Percentiles rank a stretch among this genome's conserved stretches.
phyloP scores from a whole-genome alignment of 495 filamentous ascomycete species.

The Penicillium ochrochloron region DNA sequence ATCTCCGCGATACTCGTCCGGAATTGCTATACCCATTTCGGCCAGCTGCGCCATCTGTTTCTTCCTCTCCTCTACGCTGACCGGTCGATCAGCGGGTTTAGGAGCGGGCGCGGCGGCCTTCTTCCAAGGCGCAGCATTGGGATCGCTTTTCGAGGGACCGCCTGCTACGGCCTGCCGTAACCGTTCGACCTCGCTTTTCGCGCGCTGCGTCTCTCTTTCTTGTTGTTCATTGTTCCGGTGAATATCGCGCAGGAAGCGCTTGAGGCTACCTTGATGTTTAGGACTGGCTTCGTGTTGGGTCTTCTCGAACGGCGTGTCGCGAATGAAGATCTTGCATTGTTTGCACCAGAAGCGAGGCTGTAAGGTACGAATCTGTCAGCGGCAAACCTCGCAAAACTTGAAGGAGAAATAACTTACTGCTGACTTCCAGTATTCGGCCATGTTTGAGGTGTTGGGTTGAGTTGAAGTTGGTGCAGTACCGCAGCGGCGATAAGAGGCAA shows the following conservation, averaged over 20 bases:
- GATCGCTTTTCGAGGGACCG: constrained; percentile 30
- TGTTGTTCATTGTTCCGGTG: constrained; percentile 80
- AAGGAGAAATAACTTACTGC: constrained; percentile 55
- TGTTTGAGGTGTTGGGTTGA: constrained; percentile 36
- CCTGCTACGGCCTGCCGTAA: constrained; percentile 75
- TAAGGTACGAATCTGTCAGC: constrained; percentile 10
- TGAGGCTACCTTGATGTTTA: constrained; percentile 86
- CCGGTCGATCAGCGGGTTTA: constrained; percentile 35
- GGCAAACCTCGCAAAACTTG: background rate
- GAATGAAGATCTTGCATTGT: constrained; percentile 88
- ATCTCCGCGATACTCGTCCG: constrained; percentile 74
- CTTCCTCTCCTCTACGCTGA: constrained; percentile 73
- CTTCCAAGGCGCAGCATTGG: constrained; percentile 29
- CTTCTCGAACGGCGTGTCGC: constrained; percentile 88
- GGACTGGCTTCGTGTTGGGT: constrained; percentile 87
- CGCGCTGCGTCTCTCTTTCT: constrained; percentile 76
- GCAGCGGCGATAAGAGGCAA: constrained; percentile 19
- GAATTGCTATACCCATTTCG: constrained; percentile 84
- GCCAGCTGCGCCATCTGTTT: constrained; percentile 84
- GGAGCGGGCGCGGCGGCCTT: constrained; percentile 28
- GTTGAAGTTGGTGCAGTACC: constrained; percentile 8
- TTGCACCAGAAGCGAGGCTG: constrained; percentile 96
- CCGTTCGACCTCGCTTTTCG: constrained; percentile 83
- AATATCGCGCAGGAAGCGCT: constrained; percentile 86
- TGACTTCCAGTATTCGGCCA: constrained; percentile 99